phyloP scores from a whole-genome alignment of 1,284 basidiomycete species.

The Wallemia mellicola region DNA sequence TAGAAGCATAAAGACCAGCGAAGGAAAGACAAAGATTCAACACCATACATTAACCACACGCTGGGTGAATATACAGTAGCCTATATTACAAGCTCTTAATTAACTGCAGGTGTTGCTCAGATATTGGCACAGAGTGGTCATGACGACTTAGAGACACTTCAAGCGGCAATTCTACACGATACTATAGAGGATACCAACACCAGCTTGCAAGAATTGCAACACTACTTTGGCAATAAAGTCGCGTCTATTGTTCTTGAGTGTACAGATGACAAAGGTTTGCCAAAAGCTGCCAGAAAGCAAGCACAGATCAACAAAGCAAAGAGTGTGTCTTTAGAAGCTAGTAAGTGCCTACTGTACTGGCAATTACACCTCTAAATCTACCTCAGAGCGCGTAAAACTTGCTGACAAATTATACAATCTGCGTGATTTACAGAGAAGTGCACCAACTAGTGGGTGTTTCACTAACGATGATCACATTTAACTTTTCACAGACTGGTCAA shows the following conservation, averaged over 20 bases:
- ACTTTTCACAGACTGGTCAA: constrained; percentile 1
- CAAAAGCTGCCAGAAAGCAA: constrained; percentile 12
- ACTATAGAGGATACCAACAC: constrained; percentile 19
- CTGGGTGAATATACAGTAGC: too few relatives aligned
- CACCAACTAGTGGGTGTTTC: too few relatives aligned
- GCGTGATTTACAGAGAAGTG: constrained; percentile 14
- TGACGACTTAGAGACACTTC: constrained; percentile 13
- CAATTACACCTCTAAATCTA: too few relatives aligned
- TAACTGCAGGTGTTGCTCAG: constrained; percentile 16
- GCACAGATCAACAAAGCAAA: constrained; percentile 16
- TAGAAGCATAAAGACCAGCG: not conserved
- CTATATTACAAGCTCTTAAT: too few relatives aligned
- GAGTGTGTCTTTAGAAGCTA: constrained; percentile 14
- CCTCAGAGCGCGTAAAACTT: constrained; percentile 12
- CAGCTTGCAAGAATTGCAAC: constrained; percentile 12
- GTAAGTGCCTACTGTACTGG: too few relatives aligned
- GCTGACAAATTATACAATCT: constrained; percentile 20
- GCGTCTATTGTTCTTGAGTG: constrained; percentile 15
- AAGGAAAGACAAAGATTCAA: not conserved
- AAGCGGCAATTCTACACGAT: constrained; percentile 18
- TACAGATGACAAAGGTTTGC: constrained; percentile 15
- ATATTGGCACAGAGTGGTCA: constrained; percentile 14
- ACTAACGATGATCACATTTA: too few relatives aligned
- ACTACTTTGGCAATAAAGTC: constrained; percentile 14
- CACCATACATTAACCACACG: not conserved